Conservation (phyloP, 495 filamentous ascomycete genomes). For the Clavariopsis aquatica region DNA sequence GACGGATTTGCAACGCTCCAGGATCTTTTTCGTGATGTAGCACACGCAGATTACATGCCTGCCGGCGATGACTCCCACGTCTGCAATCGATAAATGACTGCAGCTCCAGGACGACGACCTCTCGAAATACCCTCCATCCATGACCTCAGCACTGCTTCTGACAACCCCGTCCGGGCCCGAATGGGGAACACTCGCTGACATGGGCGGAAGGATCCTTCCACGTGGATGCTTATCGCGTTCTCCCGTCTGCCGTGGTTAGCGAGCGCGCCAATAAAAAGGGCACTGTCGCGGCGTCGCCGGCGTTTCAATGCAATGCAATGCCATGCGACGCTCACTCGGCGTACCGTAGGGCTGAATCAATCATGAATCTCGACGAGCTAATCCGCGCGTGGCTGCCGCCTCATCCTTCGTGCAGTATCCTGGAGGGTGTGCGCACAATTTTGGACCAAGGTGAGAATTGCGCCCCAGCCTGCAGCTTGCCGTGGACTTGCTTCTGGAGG, state of each 20-base stretch:
- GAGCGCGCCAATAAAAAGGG: neutral
- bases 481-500: too few species aligned
- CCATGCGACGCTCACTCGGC: too few species aligned
- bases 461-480: too few species aligned
- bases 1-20: neutral
- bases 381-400: too few species aligned
- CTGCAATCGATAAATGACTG: conserved; percentile 3
- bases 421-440: too few species aligned
- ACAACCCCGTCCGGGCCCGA: neutral
- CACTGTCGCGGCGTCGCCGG: too few species aligned
- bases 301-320: too few species aligned
- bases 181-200: neutral
- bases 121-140: neutral
- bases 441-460: too few species aligned
- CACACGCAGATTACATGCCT: neutral
- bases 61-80: neutral
- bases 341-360: too few species aligned
- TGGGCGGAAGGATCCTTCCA: conserved; percentile 1
- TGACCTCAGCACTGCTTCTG: neutral
- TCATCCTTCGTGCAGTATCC: too few species aligned
- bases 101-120: neutral
- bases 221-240: neutral
- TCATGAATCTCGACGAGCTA: too few species aligned
- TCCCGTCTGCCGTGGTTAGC: neutral
- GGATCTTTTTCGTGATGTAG: neutral